These are phyloP conservation scores for Crithidia brevicula DNA, from an alignment of 208 protist genomes.

Conservation along the genomic window DNA sequence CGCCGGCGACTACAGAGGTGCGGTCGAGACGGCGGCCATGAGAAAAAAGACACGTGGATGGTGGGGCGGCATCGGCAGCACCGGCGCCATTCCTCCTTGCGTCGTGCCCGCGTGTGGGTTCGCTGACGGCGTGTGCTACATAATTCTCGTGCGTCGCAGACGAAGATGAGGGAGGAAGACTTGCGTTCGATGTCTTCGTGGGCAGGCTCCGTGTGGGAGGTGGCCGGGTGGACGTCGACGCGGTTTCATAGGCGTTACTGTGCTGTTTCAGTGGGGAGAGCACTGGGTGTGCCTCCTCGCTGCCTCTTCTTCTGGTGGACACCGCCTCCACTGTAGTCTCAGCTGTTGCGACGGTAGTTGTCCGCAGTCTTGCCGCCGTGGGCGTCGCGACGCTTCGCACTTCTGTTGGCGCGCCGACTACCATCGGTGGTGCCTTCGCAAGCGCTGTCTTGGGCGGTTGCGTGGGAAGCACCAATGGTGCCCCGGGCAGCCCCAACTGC, in stretches of 20 bases:
- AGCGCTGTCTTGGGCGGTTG: not conserved
- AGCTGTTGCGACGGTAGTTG: not conserved
- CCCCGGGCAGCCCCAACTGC: conserved; percentile 1
- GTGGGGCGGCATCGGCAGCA: not conserved
- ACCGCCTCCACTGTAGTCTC: not conserved
- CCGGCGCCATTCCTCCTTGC: not conserved
- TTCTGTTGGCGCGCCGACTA: not conserved
- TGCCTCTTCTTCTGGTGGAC: too few relatives aligned
- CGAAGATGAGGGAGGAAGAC: not conserved
- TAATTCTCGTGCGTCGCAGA: too few relatives aligned
- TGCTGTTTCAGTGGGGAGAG: too few relatives aligned
- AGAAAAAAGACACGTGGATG: not conserved
- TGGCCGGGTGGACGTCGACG: too few relatives aligned
- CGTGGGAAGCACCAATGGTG: conserved; percentile 11
- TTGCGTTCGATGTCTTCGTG: too few relatives aligned
- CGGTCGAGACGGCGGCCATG: conserved; percentile 9
- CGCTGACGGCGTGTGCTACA: too few relatives aligned
- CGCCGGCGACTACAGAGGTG: not conserved
- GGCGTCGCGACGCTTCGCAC: not conserved
- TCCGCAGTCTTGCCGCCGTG: not conserved
- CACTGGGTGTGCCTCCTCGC: too few relatives aligned
- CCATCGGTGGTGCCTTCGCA: not conserved
- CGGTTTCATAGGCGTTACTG: too few relatives aligned
- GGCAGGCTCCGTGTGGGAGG: too few relatives aligned
- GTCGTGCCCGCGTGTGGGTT: not conserved